A percentile compares a stretch with the other conserved stretches of the same genome.
phyloP scores from a whole-genome alignment of 2,329 filamentous ascomycete genomes.

The Xylariaceae sp. region DNA sequence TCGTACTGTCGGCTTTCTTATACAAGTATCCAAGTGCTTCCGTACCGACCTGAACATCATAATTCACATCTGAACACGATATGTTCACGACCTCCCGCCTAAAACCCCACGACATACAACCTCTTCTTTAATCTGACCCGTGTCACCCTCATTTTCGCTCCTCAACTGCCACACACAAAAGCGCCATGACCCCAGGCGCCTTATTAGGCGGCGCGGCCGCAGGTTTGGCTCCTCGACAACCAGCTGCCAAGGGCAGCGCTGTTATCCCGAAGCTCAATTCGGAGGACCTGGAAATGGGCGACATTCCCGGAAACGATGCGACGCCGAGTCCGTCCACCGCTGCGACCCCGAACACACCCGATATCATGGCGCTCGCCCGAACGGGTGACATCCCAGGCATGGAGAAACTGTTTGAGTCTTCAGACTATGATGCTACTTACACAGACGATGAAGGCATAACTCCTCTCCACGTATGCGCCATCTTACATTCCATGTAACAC shows the following conservation, averaged over 20 bases:
- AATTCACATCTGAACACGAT: constrained; percentile 6
- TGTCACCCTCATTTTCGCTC: not conserved
- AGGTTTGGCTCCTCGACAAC: constrained; percentile 45
- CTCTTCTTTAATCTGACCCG: not conserved
- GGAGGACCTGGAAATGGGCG: constrained; percentile 52
- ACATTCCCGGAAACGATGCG: constrained; percentile 39
- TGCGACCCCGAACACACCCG: constrained; percentile 50
- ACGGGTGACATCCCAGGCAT: constrained; percentile 81
- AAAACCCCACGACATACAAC: not conserved
- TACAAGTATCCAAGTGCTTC: not conserved
- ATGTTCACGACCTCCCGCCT: constrained; percentile 4
- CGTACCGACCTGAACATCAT: not conserved
- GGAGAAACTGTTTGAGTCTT: constrained; percentile 81
- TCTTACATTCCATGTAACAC: not conserved
- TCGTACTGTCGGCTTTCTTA: too few relatives aligned
- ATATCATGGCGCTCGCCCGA: constrained; percentile 93
- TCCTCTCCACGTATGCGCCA: constrained; percentile 69
- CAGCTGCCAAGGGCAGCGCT: constrained; percentile 48
- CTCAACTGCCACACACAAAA: not conserved
- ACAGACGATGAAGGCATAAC: constrained; percentile 91
- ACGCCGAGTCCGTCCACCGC: constrained; percentile 38
- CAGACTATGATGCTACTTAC: constrained; percentile 76
- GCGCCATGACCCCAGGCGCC: constrained; percentile 39
- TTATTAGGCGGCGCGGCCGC: constrained; percentile 33
- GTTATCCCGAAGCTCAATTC: constrained; percentile 52